A percentile compares a stretch with the other conserved stretches of the same genome.
These are phyloP conservation scores for Reticulascus tulasneorum DNA, from an alignment of 2,329 filamentous ascomycete genomes.

Conservation along the genomic window DNA sequence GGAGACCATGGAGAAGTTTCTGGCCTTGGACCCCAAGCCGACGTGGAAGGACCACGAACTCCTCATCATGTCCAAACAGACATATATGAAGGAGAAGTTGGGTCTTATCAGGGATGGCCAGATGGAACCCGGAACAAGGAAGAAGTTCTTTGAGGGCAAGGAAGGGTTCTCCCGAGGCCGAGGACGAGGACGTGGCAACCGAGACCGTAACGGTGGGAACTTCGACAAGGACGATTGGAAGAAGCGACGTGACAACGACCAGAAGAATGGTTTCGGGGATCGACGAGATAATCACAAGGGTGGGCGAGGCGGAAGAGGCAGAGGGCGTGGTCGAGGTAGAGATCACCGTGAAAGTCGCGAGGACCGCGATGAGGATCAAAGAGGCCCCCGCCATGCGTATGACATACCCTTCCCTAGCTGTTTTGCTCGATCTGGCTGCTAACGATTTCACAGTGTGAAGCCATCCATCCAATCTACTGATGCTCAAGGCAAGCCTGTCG, in stretches of 20 bases:
- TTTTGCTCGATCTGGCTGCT: not conserved
- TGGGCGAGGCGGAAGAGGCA: constrained; percentile 39
- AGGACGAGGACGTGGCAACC: constrained; percentile 31
- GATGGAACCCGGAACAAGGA: constrained; percentile 52
- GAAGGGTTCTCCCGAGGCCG: constrained; percentile 27
- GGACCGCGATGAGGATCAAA: constrained; percentile 25
- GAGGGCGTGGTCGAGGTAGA: constrained; percentile 32
- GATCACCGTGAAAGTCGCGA: constrained; percentile 33
- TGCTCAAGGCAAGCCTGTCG: constrained; percentile 28
- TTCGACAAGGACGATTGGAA: constrained; percentile 59
- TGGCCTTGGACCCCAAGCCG: constrained; percentile 74
- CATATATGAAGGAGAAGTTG: constrained; percentile 77
- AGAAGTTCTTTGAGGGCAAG: constrained; percentile 47
- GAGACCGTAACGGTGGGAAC: constrained; percentile 32
- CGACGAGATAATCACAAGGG: constrained; percentile 38
- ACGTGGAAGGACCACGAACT: constrained; percentile 79
- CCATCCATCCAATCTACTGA: constrained; percentile 42
- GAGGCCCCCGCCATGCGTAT: constrained; percentile 30
- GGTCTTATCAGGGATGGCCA: constrained; percentile 68
- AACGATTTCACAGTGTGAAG: constrained; percentile 25
- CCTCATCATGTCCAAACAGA: constrained; percentile 80
- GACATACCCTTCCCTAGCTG: constrained; percentile 7
- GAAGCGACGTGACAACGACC: constrained; percentile 58
- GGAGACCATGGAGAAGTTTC: constrained; percentile 75
- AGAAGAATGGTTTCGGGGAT: constrained; percentile 58